phyloP scores from a whole-genome alignment of 2,329 filamentous ascomycete species.

The Lasiodiplodia sp. region DNA sequence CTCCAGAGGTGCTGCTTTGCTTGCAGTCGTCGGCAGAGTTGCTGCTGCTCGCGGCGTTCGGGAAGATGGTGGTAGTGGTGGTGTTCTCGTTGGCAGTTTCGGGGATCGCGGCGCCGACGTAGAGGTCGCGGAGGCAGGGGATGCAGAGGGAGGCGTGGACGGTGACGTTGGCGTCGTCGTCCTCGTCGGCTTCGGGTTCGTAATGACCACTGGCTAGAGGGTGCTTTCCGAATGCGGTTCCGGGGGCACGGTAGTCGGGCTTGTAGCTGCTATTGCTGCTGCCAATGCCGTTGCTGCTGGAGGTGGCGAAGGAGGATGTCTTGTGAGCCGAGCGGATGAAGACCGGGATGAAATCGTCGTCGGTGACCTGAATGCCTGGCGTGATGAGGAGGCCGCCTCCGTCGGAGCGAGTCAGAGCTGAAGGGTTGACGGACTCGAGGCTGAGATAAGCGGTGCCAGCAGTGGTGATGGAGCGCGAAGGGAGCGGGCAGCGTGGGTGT shows the following conservation, averaged over 20 bases:
- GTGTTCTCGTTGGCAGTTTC: neutral
- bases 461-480: slow-evolving; percentile 56
- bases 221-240: neutral
- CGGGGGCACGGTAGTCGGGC: neutral
- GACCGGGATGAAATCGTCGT: slow-evolving; percentile 12
- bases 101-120: neutral
- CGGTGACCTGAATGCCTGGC: slow-evolving; percentile 14
- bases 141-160: slow-evolving; percentile 18
- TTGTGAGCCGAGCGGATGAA: neutral
- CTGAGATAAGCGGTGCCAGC: slow-evolving; percentile 72
- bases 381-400: neutral
- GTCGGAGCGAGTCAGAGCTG: neutral
- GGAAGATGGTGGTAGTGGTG: neutral
- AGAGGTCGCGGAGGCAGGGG: slow-evolving; percentile 16
- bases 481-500: slow-evolving; percentile 41
- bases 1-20: neutral
- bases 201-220: neutral
- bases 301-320: neutral
- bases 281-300: neutral
- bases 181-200: neutral
- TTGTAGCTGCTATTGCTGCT: neutral
- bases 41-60: neutral
- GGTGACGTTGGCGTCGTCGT: neutral
- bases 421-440: slow-evolving; percentile 4
- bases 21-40: neutral